Evolutionary conservation across 2,329 filamentous ascomycete genomes (phyloP).

Genomic region (Neonectria magnoliae): DNA sequence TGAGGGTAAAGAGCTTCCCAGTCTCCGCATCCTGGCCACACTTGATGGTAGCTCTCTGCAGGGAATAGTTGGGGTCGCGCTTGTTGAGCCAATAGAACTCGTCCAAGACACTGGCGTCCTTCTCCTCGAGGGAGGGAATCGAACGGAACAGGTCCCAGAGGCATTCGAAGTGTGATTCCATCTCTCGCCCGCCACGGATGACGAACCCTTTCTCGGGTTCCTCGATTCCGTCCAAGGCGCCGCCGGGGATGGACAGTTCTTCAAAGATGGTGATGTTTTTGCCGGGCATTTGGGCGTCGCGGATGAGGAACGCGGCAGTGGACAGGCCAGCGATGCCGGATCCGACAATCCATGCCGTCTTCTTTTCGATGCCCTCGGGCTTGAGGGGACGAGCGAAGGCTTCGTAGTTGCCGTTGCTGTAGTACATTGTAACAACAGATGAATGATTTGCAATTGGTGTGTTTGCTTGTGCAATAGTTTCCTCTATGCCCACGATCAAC

Average conservation of each 20-base stretch:
- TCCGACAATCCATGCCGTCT: conserved; percentile 26
- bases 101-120: conserved; percentile 43
- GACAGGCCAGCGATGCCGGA: conserved; percentile 27
- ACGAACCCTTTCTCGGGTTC: conserved; percentile 42
- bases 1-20: conserved; percentile 40
- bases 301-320: conserved; percentile 27
- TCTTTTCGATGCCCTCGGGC: conserved; percentile 29
- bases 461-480: background rate
- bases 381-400: conserved; percentile 28
- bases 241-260: conserved; percentile 22
- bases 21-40: conserved; percentile 42
- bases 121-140: conserved; percentile 42
- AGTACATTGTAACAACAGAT: conserved; percentile 20
- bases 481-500: background rate
- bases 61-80: conserved; percentile 32
- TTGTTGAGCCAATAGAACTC: conserved; percentile 47
- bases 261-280: conserved; percentile 31
- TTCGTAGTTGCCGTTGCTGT: conserved; percentile 28
- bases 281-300: conserved; percentile 27
- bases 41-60: conserved; percentile 43
- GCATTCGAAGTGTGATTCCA: conserved; percentile 43
- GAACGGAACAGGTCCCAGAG: conserved; percentile 45
- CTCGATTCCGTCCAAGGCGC: conserved; percentile 25
- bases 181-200: conserved; percentile 45
- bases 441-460: background rate